These are phyloP conservation scores for Solanum appendiculatum DNA, from an alignment of 257 asterid species.

Conservation along the genomic window DNA sequence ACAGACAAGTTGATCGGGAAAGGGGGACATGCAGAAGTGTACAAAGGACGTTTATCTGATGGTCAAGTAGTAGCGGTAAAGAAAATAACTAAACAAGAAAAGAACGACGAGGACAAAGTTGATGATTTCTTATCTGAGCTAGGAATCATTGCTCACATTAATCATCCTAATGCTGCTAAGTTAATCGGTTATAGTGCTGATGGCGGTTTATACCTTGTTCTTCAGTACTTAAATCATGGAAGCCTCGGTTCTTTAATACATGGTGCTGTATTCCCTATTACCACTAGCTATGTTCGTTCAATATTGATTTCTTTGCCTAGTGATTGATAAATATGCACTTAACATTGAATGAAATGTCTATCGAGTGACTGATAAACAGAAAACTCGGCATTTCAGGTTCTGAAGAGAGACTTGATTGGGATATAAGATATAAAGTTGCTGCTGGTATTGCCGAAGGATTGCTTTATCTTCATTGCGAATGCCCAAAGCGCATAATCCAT, in stretches of 20 bases:
- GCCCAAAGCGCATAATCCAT: constrained; percentile 83
- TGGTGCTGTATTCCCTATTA: constrained; percentile 21
- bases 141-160: constrained; percentile 86
- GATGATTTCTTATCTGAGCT: constrained; percentile 84
- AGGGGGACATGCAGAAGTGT: constrained; percentile 96
- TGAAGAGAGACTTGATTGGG: constrained; percentile 49
- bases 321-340: background rate
- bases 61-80: constrained; percentile 86
- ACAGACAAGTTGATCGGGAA: constrained; percentile 70
- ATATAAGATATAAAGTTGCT: constrained; percentile 54
- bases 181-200: constrained; percentile 76
- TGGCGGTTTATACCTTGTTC: constrained; percentile 70
- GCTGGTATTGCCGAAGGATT: constrained; percentile 79
- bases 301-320: background rate
- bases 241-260: constrained; percentile 66
- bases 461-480: constrained; percentile 65
- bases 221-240: constrained; percentile 61
- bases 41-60: constrained; percentile 62
- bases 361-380: background rate
- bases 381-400: constrained; percentile 27
- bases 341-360: background rate
- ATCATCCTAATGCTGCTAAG: constrained; percentile 77
- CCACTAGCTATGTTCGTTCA: background rate
- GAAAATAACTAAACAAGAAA: constrained; percentile 46
- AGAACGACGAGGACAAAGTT: constrained; percentile 65